A percentile compares a stretch with the other conserved stretches of the same genome.
phyloP scores from a whole-genome alignment of 228 moss, liverwort and hornwort species.

The Sphagnum fallax region DNA sequence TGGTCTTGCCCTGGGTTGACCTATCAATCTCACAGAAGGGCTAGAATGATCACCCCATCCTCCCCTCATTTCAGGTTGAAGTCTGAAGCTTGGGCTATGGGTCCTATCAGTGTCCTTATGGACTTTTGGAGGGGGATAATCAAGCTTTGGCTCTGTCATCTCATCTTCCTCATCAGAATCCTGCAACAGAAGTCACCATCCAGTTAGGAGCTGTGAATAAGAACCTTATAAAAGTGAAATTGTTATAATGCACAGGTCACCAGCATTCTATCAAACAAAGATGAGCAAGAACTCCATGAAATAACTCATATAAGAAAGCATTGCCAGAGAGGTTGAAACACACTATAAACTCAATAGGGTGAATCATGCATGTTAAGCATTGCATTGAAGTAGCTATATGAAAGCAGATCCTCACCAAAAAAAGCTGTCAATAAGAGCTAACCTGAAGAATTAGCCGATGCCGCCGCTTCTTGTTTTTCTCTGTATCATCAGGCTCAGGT shows the following conservation, averaged over 20 bases:
- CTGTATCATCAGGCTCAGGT: slow-evolving; percentile 34
- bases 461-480: slow-evolving; percentile 62
- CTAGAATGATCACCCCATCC: slow-evolving; percentile 21
- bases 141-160: slow-evolving; percentile 3
- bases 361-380: no score
- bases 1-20: slow-evolving; percentile 14
- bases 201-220: no score
- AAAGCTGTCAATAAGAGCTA: neutral
- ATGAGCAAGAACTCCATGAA: no score
- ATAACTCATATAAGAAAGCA: no score
- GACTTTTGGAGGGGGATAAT: slow-evolving; percentile 29
- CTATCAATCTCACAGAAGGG: slow-evolving; percentile 18
- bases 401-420: no score
- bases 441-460: slow-evolving; percentile 91
- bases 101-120: slow-evolving; percentile 11
- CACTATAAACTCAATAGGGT: no score
- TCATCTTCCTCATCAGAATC: slow-evolving; percentile 95
- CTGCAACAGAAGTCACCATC: slow-evolving; percentile 19
- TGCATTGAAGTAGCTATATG: no score
- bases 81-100: slow-evolving; percentile 12
- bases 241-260: no score
- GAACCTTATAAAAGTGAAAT: no score
- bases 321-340: no score
- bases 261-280: no score
- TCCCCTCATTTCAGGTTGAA: slow-evolving; percentile 19